phyloP scores from a whole-genome alignment of 1,284 basidiomycete genomes.

The Cryptococcus jaspeensis region DNA sequence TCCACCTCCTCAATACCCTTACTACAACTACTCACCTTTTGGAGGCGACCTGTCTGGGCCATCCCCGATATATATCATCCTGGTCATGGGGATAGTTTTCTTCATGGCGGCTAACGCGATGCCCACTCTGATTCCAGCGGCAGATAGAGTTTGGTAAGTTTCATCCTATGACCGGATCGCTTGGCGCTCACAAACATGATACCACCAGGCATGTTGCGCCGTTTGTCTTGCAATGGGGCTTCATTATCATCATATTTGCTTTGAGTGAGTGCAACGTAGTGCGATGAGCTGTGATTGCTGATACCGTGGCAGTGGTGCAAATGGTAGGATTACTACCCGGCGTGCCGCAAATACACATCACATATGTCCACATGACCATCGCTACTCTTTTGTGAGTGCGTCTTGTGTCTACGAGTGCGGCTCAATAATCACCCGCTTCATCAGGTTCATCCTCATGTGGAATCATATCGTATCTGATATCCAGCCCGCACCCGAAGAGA shows the following conservation, averaged over 20 bases:
- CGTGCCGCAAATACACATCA: constrained; percentile 34
- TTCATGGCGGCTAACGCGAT: constrained; percentile 37
- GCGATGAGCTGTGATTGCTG: neutral
- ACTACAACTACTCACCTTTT: constrained; percentile 8
- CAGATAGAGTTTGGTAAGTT: constrained; percentile 26
- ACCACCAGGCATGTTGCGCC: constrained; percentile 27
- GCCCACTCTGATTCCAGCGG: constrained; percentile 28
- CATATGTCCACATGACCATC: constrained; percentile 38
- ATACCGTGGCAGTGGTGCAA: constrained; percentile 20
- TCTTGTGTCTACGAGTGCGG: neutral
- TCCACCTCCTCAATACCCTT: constrained; percentile 6
- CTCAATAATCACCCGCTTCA: neutral
- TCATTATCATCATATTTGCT: constrained; percentile 32
- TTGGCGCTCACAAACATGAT: neutral
- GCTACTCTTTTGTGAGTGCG: constrained; percentile 29
- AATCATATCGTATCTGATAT: constrained; percentile 29
- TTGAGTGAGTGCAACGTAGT: constrained; percentile 18
- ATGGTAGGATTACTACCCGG: constrained; percentile 36
- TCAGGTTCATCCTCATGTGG: constrained; percentile 40
- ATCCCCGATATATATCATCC: constrained; percentile 31
- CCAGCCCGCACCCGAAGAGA: constrained; percentile 4
- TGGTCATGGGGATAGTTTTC: constrained; percentile 36
- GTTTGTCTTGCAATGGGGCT: constrained; percentile 33
- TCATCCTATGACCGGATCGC: neutral
- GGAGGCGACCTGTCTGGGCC: constrained; percentile 11